Evolutionary conservation across 495 filamentous ascomycete genomes (phyloP).

Genomic region (Aspergillus leporis): DNA sequence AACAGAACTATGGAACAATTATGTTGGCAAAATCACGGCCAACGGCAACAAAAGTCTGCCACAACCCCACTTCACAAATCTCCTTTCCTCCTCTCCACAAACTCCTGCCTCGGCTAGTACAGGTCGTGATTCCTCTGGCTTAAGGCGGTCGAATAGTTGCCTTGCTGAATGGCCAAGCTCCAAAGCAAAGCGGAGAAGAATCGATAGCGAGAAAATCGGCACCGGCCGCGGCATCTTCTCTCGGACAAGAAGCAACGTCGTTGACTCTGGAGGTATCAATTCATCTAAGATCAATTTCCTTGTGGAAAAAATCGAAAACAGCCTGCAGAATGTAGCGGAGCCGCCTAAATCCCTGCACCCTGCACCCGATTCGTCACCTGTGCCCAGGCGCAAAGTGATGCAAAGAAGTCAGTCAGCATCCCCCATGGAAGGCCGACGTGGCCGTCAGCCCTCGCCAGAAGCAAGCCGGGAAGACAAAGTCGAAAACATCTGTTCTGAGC

Average conservation of each 20-base stretch:
- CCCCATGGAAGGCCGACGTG: constrained; percentile 40
- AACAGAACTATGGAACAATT: constrained; percentile 83
- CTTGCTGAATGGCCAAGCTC: constrained; percentile 61
- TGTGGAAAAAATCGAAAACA: constrained; percentile 67
- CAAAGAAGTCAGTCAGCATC: constrained; percentile 43
- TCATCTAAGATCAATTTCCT: constrained; percentile 61
- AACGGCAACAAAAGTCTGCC: constrained; percentile 38
- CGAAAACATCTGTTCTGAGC: constrained; percentile 8
- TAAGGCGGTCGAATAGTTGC: constrained; percentile 73
- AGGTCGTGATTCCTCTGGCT: constrained; percentile 48
- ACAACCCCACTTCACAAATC: constrained; percentile 58
- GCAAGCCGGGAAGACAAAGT: constrained; percentile 12
- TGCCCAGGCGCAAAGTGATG: constrained; percentile 41
- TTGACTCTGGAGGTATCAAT: constrained; percentile 51
- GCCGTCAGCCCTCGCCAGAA: constrained; percentile 6
- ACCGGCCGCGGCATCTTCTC: constrained; percentile 43
- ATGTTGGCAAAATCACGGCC: constrained; percentile 51
- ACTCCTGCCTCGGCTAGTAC: constrained; percentile 47
- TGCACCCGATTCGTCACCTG: constrained; percentile 58
- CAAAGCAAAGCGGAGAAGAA: constrained; percentile 54
- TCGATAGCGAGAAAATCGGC: constrained; percentile 31
- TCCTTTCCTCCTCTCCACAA: constrained; percentile 73
- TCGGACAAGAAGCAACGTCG: constrained; percentile 54
- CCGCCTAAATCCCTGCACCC: constrained; percentile 28
- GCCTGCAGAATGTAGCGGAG: constrained; percentile 45